Evolutionary conservation across 495 filamentous ascomycete species (phyloP).

Genomic region (Aspergillus sclerotiicarbonarius): DNA sequence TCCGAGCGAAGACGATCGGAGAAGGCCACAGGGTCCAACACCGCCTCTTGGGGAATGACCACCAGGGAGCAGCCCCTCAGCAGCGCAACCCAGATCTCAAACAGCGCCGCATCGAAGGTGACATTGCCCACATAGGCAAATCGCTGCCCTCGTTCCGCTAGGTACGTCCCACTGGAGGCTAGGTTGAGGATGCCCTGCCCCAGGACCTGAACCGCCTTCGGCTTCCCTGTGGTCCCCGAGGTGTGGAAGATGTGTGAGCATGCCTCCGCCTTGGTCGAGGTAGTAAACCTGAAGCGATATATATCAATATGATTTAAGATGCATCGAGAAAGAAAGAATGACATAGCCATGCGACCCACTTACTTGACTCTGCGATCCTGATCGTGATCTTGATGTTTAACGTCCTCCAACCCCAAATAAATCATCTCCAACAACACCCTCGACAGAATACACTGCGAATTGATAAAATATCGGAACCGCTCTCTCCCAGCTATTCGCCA

Average conservation of each 20-base stretch:
- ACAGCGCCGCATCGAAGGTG: conserved; percentile 27
- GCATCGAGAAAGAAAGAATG: too few species aligned
- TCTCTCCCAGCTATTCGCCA: too few species aligned
- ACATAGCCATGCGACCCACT: too few species aligned
- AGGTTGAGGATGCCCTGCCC: conserved; percentile 21
- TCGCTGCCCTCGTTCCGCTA: conserved; percentile 6
- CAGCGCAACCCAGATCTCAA: conserved; percentile 26
- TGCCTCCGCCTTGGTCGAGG: too few species aligned
- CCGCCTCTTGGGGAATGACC: conserved; percentile 10
- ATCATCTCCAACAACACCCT: too few species aligned
- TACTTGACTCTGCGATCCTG: too few species aligned
- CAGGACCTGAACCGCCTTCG: conserved; percentile 26
- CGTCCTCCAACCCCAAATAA: too few species aligned
- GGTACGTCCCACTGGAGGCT: conserved; percentile 19
- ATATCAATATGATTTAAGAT: too few species aligned
- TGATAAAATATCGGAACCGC: too few species aligned
- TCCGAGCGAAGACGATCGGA: conserved; percentile 1
- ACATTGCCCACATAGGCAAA: conserved; percentile 26
- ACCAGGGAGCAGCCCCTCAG: conserved; percentile 19
- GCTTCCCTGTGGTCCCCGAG: conserved; percentile 24
- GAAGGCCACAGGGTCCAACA: conserved; percentile 15
- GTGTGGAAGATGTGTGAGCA: conserved; percentile 27
- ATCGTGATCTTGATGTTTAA: too few species aligned
- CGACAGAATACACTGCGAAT: too few species aligned
- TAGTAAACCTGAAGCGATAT: too few species aligned